These are phyloP conservation scores for Metarhizium sp. DNA, from an alignment of 2,329 filamentous ascomycete species.

Conservation along the genomic window DNA sequence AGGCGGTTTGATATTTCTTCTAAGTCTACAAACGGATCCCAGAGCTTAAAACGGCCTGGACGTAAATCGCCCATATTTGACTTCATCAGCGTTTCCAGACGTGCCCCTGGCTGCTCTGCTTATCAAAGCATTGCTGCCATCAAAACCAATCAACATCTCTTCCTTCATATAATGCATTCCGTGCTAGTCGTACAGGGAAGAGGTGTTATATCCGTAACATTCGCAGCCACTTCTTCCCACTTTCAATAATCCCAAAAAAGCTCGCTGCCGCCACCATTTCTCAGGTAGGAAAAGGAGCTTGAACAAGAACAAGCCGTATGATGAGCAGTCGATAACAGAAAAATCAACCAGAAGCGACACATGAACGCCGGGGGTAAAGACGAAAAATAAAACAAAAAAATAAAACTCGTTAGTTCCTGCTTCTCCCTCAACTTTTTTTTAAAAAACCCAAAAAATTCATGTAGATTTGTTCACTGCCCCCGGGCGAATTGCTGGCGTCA, in stretches of 20 bases:
- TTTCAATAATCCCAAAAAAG: not conserved
- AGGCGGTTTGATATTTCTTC: not conserved
- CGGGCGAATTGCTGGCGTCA: not conserved
- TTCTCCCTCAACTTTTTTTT: slow-evolving; percentile 8
- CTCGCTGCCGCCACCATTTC: not conserved
- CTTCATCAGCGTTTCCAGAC: not conserved
- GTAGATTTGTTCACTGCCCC: slow-evolving; percentile 1
- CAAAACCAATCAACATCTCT: not conserved
- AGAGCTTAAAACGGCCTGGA: not conserved
- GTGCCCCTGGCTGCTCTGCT: not conserved
- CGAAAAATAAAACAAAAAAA: not conserved
- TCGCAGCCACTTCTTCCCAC: not conserved
- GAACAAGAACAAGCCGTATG: not conserved
- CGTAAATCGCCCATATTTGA: not conserved
- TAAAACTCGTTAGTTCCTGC: not conserved
- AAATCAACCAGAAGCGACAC: not conserved
- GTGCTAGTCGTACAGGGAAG: slow-evolving; percentile 4
- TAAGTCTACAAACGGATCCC: not conserved
- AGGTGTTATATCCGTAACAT: not conserved
- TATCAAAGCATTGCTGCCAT: not conserved
- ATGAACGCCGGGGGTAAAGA: not conserved
- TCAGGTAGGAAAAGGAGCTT: not conserved
- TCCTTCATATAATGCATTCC: slow-evolving; percentile 3
- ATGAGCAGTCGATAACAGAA: not conserved
- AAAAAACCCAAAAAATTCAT: slow-evolving; percentile 5